Conservation (phyloP, 129 eudicot species). For the Tagetes patula region DNA sequence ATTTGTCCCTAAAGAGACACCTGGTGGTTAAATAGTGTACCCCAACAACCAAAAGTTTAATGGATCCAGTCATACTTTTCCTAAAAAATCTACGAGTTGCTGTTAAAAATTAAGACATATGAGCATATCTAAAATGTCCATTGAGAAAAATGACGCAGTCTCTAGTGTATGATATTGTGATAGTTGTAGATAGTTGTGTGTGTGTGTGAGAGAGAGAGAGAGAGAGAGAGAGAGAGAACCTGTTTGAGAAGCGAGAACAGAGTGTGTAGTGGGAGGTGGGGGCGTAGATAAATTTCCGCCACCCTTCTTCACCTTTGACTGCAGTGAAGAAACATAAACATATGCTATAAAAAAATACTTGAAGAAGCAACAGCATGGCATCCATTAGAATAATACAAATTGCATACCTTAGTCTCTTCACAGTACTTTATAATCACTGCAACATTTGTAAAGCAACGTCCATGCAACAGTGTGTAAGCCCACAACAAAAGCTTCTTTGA, state of each 20-base stretch:
- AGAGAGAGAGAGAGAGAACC: slow-evolving; percentile 35
- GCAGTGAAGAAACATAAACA: slow-evolving; percentile 32
- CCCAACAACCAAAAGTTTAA: too few species aligned
- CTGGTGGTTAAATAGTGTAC: too few species aligned
- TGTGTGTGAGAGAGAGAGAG: background rate
- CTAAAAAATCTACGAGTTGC: too few species aligned
- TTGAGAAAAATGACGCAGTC: background rate
- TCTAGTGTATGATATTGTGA: background rate
- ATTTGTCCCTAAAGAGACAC: too few species aligned
- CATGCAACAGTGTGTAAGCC: slow-evolving; percentile 90
- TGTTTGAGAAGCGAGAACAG: slow-evolving; percentile 48
- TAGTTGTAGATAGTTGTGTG: background rate
- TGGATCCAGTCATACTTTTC: too few species aligned
- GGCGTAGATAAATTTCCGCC: slow-evolving; percentile 51
- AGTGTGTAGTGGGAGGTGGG: slow-evolving; percentile 38
- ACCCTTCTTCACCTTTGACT: slow-evolving; percentile 68
- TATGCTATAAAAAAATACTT: background rate
- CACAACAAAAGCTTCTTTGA: slow-evolving; percentile 84
- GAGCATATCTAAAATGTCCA: background rate
- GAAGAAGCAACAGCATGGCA: background rate
- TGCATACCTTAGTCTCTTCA: slow-evolving; percentile 88
- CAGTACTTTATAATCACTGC: slow-evolving; percentile 76
- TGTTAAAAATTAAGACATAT: too few species aligned
- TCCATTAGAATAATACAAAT: background rate
- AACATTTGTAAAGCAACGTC: slow-evolving; percentile 60